A percentile compares a stretch with the other conserved stretches of the same genome.
Conservation (phyloP, 2,329 filamentous ascomycete species). For the Periconia sp. region DNA sequence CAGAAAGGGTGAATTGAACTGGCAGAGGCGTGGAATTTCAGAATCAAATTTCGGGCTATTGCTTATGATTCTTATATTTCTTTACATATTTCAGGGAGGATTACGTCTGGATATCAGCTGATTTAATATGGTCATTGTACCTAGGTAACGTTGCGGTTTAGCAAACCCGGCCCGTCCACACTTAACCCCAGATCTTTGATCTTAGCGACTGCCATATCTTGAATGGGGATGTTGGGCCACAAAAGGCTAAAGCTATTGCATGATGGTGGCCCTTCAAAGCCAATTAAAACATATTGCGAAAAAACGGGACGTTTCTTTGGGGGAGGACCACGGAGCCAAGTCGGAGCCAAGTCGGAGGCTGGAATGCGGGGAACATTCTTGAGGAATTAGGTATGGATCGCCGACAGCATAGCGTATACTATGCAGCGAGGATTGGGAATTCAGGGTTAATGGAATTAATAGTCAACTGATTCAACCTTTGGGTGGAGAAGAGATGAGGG, state of each 20-base stretch:
- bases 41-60: background rate
- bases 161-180: conserved; percentile 9
- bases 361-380: background rate
- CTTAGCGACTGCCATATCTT: background rate
- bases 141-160: conserved; percentile 17
- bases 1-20: conserved; percentile 1
- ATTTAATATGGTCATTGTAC: background rate
- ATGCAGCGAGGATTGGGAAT: no score
- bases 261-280: background rate
- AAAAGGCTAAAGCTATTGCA: background rate
- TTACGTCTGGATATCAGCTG: conserved; percentile 7
- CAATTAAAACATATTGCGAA: background rate
- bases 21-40: background rate
- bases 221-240: background rate
- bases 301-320: background rate
- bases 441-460: no score
- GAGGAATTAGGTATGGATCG: no score
- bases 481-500: no score
- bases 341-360: conserved; percentile 22
- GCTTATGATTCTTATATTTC: conserved; percentile 2
- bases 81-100: conserved; percentile 13
- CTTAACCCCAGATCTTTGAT: background rate
- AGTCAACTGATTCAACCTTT: no score
- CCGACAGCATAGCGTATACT: no score
- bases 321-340: conserved; percentile 7